Evolutionary conservation across 768 basidiomycete species (phyloP).

Genomic region (Clitopilus hobsonii): DNA sequence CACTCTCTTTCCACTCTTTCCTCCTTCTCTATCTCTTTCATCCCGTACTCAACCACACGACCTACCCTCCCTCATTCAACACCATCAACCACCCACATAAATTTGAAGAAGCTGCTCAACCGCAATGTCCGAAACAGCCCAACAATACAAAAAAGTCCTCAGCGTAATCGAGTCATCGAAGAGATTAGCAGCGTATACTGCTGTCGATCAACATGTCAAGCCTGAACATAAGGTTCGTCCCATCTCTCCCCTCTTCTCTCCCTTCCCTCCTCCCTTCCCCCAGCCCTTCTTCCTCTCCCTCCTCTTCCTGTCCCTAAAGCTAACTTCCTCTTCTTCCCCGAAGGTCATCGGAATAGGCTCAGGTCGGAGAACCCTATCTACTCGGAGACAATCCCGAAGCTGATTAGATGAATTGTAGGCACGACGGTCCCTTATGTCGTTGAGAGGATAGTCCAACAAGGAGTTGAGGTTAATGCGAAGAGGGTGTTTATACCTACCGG

Average conservation of each 20-base stretch:
- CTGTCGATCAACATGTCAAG: conserved; percentile 85
- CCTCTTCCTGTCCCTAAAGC: too few species aligned
- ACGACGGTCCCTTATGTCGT: conserved; percentile 97
- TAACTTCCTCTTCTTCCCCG: conserved; percentile 4
- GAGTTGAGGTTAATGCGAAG: conserved; percentile 63
- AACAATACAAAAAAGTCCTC: conserved; percentile 13
- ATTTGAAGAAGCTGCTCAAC: neutral
- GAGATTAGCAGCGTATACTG: conserved; percentile 86
- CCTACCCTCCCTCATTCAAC: too few species aligned
- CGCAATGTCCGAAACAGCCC: neutral
- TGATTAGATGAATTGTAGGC: conserved; percentile 35
- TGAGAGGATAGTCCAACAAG: conserved; percentile 87
- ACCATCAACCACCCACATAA: too few species aligned
- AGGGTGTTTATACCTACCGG: conserved; percentile 91
- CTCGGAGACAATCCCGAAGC: neutral
- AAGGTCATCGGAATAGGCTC: conserved; percentile 91
- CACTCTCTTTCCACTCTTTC: too few species aligned
- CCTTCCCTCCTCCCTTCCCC: too few species aligned
- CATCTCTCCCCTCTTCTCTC: too few species aligned
- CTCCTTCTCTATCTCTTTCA: too few species aligned
- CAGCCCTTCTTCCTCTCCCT: too few species aligned
- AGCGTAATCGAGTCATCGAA: conserved; percentile 77
- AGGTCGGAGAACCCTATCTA: conserved; percentile 35
- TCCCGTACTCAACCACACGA: too few species aligned
- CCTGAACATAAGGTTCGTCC: conserved; percentile 72